Conservation (phyloP, 2,329 filamentous ascomycete species). For the Chaetomiaceae sp. region DNA sequence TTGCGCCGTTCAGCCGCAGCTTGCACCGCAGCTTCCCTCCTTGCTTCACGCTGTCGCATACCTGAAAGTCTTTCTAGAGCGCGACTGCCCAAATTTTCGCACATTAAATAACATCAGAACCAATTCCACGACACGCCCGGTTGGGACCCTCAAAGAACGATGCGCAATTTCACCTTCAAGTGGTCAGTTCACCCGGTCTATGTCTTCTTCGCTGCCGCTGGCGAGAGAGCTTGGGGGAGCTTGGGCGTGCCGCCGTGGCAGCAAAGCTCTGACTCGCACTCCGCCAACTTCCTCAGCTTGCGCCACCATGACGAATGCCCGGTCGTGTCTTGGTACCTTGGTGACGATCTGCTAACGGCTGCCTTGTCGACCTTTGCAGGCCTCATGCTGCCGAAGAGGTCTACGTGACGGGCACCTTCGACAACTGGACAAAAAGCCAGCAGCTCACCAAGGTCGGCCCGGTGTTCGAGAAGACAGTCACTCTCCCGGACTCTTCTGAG, state of each 20-base stretch:
- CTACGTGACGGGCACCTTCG: conserved; percentile 92
- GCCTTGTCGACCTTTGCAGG: conserved; percentile 46
- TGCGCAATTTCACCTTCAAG: conserved; percentile 65
- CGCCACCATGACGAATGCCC: conserved; percentile 14
- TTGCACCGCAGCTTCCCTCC: background rate
- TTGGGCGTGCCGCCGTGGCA: background rate
- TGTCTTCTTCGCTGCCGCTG: no score
- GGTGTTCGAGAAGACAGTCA: conserved; percentile 74
- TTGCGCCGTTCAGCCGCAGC: background rate
- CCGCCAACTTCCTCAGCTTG: conserved; percentile 10
- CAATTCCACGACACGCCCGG: conserved; percentile 1
- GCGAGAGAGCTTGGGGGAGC: background rate
- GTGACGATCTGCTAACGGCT: conserved; percentile 19
- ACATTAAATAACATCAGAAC: no score
- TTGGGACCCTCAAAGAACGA: conserved; percentile 25
- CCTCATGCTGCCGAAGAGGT: conserved; percentile 77
- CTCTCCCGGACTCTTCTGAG: conserved; percentile 55
- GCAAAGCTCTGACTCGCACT: conserved; percentile 9
- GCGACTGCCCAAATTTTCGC: background rate
- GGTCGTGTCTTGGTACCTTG: conserved; percentile 18
- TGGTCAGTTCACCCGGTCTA: conserved; percentile 50
- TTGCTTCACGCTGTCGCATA: background rate
- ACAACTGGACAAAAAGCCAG: conserved; percentile 85
- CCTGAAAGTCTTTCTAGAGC: background rate
- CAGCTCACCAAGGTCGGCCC: conserved; percentile 71